Evolutionary conservation across 805 yeast genomes (phyloP), one percentile per base, ranked within the genome.

Genomic region (Yarrowia sp.): DNA sequence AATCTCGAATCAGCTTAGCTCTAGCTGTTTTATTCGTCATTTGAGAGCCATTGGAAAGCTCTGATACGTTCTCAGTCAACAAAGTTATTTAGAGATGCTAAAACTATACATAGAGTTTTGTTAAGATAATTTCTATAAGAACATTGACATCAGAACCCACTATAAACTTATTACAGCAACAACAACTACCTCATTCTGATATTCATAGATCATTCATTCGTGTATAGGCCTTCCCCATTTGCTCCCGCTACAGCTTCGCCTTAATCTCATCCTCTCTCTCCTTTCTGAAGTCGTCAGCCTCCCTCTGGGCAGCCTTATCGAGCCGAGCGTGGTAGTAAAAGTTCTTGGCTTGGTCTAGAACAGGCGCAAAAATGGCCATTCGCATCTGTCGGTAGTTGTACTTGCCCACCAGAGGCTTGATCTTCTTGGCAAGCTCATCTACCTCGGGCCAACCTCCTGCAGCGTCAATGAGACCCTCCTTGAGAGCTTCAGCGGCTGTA

Each of bases 391-490:
- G 44, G 38, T 55, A 55, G 47, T 39, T 14, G 24, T 39, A 17
- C 47, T 55, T 55, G 24, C 61, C 47, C 15, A 38, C 46, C 20
- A 55, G 47, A 3, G 46, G 40, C 24, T 55, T 55, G 24, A 55
- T 39, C 44, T 38, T 55, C 61, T 55, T 55, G 47, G 61, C 61
- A 15, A 55, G 17, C 13, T 39, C 47, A 5, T 55, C 61, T 0
- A 55, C 61, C 47, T 55, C 61, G n/a, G 61, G 47, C 61, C 61
- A 55, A 6, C 73, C 77, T 5, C 81, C 81, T 24, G 72, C 69
- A 0, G 73, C 75, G 44, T 79, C 76, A 43, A 79, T 72, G 4
- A 79, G 56, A 3, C 76, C 75, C n/a, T 68, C 60, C 47, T 71
- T 66, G 3, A 75, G 50, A 2, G 78, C 78, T 60, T 72, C 75